Conservation (phyloP, 2,329 filamentous ascomycete genomes). For the Phialemonium atrogriseum region DNA sequence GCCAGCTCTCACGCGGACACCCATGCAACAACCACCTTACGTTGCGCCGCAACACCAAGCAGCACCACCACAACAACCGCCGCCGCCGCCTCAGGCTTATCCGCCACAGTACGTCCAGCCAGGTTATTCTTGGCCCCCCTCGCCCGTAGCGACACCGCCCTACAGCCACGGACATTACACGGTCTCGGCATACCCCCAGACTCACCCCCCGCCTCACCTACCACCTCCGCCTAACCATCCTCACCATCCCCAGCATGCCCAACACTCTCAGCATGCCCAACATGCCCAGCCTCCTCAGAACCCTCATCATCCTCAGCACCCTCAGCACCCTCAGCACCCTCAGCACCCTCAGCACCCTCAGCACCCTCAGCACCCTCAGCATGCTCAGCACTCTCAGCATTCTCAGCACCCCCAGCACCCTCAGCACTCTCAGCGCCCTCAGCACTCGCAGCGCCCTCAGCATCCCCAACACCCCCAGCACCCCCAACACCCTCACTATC, state of each 20-base stretch:
- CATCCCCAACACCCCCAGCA: conserved; percentile 12
- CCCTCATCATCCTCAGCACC: conserved; percentile 16
- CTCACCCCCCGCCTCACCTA: conserved; percentile 17
- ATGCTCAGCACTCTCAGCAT: too few species aligned
- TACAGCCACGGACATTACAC: conserved; percentile 40
- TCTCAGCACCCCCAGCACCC: background rate
- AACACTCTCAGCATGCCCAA: too few species aligned
- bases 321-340: conserved; percentile 11
- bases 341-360: conserved; percentile 16
- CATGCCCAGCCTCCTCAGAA: conserved; percentile 1
- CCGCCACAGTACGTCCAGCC: conserved; percentile 32
- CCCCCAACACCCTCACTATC: conserved; percentile 14
- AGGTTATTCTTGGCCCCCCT: conserved; percentile 47
- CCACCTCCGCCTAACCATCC: conserved; percentile 15
- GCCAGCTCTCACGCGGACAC: conserved; percentile 71
- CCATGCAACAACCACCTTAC: conserved; percentile 46
- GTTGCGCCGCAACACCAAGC: conserved; percentile 6
- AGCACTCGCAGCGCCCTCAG: too few species aligned
- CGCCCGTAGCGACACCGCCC: conserved; percentile 45
- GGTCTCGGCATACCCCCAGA: conserved; percentile 18
- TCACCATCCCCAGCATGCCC: conserved; percentile 4
- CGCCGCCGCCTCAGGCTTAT: conserved; percentile 24
- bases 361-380: conserved; percentile 7
- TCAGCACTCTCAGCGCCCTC: conserved; percentile 14
- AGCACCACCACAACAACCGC: conserved; percentile 9